Percentiles rank a stretch among this genome's conserved stretches.
Evolutionary conservation across 257 asterid genomes (phyloP).

Genomic region (Eucommia ulmoides): DNA sequence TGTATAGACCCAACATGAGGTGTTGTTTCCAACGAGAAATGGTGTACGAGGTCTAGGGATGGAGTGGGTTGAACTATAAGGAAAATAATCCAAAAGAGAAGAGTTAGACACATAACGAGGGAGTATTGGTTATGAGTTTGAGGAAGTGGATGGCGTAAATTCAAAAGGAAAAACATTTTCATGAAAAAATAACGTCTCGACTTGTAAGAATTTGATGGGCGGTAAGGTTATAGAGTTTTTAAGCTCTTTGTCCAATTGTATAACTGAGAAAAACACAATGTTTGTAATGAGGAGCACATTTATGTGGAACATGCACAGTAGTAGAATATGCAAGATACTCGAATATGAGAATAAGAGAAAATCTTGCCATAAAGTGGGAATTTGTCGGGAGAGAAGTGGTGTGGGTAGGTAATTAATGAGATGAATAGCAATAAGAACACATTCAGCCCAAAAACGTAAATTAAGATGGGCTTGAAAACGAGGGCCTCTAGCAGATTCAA

Average conservation of each 20-base stretch:
- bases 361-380: background rate
- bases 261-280: background rate
- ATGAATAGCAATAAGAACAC: background rate
- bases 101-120: background rate
- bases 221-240: background rate
- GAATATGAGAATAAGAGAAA: background rate
- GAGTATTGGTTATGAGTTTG: no score
- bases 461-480: background rate
- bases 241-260: background rate
- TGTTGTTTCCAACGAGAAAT: background rate
- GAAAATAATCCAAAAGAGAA: background rate
- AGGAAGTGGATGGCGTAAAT: background rate
- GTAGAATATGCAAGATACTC: background rate
- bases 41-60: background rate
- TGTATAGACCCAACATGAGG: background rate
- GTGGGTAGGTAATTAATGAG: conserved; percentile 5
- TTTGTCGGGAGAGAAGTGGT: background rate
- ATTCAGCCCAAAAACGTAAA: conserved; percentile 6
- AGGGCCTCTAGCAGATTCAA: background rate
- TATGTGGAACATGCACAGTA: background rate
- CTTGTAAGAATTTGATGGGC: background rate
- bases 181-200: conserved; percentile 1
- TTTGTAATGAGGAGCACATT: background rate
- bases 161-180: background rate
- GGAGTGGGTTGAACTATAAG: background rate